Evolutionary conservation across 768 basidiomycete species (phyloP).

Genomic region (Kwoniella pini): DNA sequence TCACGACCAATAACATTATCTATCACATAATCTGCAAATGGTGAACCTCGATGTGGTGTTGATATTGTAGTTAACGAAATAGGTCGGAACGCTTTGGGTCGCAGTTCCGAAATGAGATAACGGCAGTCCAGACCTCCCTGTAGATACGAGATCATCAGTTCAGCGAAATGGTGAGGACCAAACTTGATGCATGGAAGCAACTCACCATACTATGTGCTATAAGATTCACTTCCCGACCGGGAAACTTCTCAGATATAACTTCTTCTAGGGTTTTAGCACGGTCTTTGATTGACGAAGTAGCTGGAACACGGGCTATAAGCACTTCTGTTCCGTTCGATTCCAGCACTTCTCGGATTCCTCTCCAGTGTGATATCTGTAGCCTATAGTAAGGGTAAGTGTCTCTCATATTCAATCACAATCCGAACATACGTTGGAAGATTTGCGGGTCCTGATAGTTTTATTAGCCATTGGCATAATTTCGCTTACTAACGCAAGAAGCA

Average conservation of each 20-base stretch:
- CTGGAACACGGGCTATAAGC: constrained; percentile 89
- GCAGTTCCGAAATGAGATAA: constrained; percentile 79
- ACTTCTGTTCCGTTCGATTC: constrained; percentile 86
- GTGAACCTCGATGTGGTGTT: constrained; percentile 89
- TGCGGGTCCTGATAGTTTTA: constrained; percentile 36
- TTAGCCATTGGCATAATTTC: not conserved
- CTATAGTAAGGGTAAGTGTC: constrained; percentile 58
- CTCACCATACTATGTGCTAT: constrained; percentile 81
- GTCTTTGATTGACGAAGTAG: constrained; percentile 82
- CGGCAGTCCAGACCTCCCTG: constrained; percentile 94
- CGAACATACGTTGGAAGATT: constrained; percentile 41
- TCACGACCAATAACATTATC: constrained; percentile 55
- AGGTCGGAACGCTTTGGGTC: constrained; percentile 72
- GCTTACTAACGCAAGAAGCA: too few species aligned
- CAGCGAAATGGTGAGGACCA: too few species aligned
- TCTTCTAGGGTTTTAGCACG: constrained; percentile 87
- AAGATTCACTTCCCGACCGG: constrained; percentile 81
- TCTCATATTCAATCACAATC: not conserved
- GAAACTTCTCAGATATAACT: constrained; percentile 74
- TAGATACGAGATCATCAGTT: too few species aligned
- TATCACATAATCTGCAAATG: constrained; percentile 77
- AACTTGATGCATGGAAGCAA: not conserved
- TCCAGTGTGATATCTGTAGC: constrained; percentile 89
- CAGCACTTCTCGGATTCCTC: constrained; percentile 90
- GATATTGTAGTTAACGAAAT: constrained; percentile 90